Base-by-base conservation (phyloP, 1,139 yeast genomes). In the Suhomyces choctaworum region DNA sequence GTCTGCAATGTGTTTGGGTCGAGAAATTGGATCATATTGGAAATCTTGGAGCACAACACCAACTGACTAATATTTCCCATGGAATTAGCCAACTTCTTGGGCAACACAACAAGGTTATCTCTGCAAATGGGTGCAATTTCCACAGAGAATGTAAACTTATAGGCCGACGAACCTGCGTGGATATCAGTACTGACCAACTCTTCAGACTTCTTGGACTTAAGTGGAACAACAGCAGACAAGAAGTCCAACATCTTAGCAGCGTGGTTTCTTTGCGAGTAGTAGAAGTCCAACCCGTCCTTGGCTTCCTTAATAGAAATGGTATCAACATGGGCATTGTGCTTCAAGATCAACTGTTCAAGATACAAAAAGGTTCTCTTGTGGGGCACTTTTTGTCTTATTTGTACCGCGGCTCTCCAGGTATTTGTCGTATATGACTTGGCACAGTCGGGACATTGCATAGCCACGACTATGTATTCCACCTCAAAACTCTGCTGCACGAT, bases 391-490 rank as follows among this genome's bases (percentile, higher is more conserved):
- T 92, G 99, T 70, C 98, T 85, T 51, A 94, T 84, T 68, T 94
- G 99, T 25, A 94, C 95, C 10, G 92, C 78, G 7, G 98, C 96
- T 64, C 94, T 82, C 99, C 99, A 92, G 12, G 97, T 92, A 58
- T 94, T 88, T 22, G 94, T 85, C 12, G 98, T 92, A 58, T 84
- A 92, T 1, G 95, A 83, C 62, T 88, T 88, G 35, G 97, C 97
- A 80, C 99, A 92, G 68, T 92, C 99, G 2, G 97, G 82, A 73
- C 99, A 92, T 69, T 92, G 99, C 82, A 89, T 88, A 22, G 97
- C 96, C 46, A 88, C 73, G 34, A 92, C 98, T 14, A 87, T 82
- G 54, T 84, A 92, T 54, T 92, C 97, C 12, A 92, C 97, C 62
- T 89, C 97, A 59, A 92, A 90, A 22, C 89, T 80, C 63, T 94